These are phyloP conservation scores for Aspergillus melleus DNA, from an alignment of 2,329 filamentous ascomycete genomes.

Conservation along the genomic window DNA sequence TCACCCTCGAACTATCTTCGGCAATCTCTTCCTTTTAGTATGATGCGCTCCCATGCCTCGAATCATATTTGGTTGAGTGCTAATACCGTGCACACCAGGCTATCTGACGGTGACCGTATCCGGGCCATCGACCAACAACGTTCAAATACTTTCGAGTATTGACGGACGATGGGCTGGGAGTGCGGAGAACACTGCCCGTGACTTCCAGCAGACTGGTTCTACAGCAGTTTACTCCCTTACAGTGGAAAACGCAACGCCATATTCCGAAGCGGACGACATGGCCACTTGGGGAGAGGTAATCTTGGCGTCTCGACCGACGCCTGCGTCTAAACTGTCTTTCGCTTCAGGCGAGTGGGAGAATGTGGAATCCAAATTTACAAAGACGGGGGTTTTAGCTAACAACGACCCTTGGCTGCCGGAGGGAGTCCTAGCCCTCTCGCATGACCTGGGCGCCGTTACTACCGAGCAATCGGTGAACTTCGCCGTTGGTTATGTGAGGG, in stretches of 20 bases:
- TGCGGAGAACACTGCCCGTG: conserved; percentile 22
- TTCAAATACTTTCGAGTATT: conserved; percentile 47
- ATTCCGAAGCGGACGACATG: conserved; percentile 41
- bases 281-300: conserved; percentile 45
- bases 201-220: conserved; percentile 24
- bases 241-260: conserved; percentile 31
- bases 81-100: conserved; percentile 20
- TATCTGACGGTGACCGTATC: conserved; percentile 43
- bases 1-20: conserved; percentile 44
- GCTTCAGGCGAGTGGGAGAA: conserved; percentile 29
- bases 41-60: neutral
- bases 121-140: conserved; percentile 21
- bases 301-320: conserved; percentile 37
- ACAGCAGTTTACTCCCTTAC: conserved; percentile 35
- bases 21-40: conserved; percentile 47
- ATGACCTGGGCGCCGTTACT: conserved; percentile 39
- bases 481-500: conserved; percentile 43
- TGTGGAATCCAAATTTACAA: conserved; percentile 34
- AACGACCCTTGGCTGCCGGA: conserved; percentile 27
- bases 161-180: conserved; percentile 47
- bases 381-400: conserved; percentile 30
- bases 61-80: neutral
- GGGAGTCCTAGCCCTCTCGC: conserved; percentile 38
- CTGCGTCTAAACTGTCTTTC: conserved; percentile 28
- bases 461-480: conserved; percentile 37